Conservation (phyloP, 1,139 yeast genomes). For the Sporopachydermia cereana region DNA sequence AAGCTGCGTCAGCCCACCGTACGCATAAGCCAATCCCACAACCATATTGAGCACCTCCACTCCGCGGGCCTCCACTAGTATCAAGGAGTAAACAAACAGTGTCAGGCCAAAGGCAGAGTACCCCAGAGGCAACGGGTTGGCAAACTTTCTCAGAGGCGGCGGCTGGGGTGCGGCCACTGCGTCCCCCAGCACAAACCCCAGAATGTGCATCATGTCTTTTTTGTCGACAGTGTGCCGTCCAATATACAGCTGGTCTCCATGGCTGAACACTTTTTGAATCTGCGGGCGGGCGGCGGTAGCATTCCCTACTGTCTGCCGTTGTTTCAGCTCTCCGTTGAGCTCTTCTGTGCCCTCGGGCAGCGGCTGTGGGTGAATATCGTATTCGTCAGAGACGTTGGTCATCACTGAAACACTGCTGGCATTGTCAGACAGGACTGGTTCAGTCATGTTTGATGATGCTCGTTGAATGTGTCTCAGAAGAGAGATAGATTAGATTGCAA, state of each 20-base stretch:
- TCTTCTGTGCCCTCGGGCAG: too few species aligned
- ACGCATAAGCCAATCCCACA: conserved; percentile 55
- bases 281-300: background rate
- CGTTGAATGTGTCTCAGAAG: too few species aligned
- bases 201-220: conserved; percentile 12
- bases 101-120: conserved; percentile 76
- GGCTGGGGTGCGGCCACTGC: conserved; percentile 36
- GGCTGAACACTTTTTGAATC: conserved; percentile 4
- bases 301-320: too few species aligned
- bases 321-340: too few species aligned
- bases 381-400: too few species aligned
- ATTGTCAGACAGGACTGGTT: too few species aligned
- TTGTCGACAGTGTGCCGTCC: background rate
- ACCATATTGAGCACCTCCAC: conserved; percentile 36
- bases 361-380: too few species aligned
- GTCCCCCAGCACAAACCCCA: background rate
- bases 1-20: conserved; percentile 61
- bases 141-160: conserved; percentile 62
- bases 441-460: too few species aligned
- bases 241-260: conserved; percentile 1
- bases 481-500: too few species aligned
- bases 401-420: too few species aligned
- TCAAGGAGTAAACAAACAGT: conserved; percentile 65
- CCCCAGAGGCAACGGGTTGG: conserved; percentile 85
- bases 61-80: conserved; percentile 52